Conservation (phyloP, 78 protist species). For the Salpingoeca rosetta region DNA sequence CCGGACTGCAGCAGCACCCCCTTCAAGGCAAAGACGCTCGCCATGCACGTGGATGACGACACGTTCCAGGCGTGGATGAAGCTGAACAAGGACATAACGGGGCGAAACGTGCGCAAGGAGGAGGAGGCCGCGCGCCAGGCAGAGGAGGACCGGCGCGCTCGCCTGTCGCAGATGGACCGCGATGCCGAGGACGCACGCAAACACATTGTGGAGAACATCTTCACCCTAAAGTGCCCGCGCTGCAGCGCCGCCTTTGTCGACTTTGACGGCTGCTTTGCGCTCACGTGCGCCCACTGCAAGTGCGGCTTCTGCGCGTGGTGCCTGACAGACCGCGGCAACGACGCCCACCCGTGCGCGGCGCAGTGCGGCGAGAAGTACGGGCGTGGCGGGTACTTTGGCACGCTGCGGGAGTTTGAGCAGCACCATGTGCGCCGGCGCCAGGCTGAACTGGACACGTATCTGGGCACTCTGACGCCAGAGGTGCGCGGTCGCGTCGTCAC, state of each 20-base stretch:
- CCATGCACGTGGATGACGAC: neutral
- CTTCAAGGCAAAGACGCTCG: neutral
- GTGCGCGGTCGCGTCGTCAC: too few relatives aligned
- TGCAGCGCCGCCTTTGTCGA: constrained; percentile 18
- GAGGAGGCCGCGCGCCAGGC: neutral
- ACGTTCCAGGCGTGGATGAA: neutral
- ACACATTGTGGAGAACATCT: neutral
- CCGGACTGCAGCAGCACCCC: neutral
- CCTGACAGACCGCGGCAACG: constrained; percentile 17
- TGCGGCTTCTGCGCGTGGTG: constrained; percentile 21
- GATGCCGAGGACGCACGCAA: neutral
- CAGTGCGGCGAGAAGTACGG: neutral
- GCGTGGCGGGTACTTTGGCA: neutral
- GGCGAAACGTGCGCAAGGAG: neutral
- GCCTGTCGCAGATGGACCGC: too few relatives aligned
- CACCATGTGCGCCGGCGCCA: neutral
- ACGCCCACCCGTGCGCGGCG: constrained; percentile 16
- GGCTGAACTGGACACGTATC: neutral
- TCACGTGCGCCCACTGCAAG: neutral
- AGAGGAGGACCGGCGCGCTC: neutral
- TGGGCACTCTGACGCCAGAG: too few relatives aligned
- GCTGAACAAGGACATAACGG: neutral
- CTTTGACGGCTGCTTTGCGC: constrained; percentile 23
- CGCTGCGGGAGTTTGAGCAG: neutral
- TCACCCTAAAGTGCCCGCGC: constrained; percentile 14